Base-by-base conservation (phyloP, 768 basidiomycete genomes). In the Peribolospora baueri region DNA sequence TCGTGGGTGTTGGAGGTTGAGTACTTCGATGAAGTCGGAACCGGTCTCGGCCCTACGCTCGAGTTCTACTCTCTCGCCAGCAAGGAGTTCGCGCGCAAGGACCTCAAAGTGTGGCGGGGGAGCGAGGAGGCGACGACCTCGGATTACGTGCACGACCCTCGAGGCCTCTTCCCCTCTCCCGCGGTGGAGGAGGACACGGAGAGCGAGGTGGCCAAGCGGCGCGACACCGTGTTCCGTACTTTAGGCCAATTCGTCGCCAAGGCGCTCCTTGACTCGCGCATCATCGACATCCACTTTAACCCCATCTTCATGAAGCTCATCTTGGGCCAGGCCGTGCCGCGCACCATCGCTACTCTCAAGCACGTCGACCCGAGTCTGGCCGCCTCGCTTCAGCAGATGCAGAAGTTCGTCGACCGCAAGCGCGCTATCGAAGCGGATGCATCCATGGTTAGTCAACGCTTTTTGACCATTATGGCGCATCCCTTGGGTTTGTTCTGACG, bases 51-150 rank as follows among this genome's bases (percentile, higher is more conserved):
- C 3, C 93, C 93, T 5, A 97, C 93, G 37, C 74, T 97, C 36
- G 93, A 98, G 69, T 98, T 98, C 70, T 98, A 97, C 67, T 84
- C 90, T n/a, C 70, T 97, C 51, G 93, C 88, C 6, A 91, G 85
- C 47, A 83, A 80, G 62, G 93, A 95, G 67, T 97, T 97, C 66
- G 87, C 87, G 0, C 73, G 84, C 54, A 77, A 81, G 62, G 79
- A 84, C 57, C 70, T 95, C 61, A 82, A 83, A 68, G 74, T 95
- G 40, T 97, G 93, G 93, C 75, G 87, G 56, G 85, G 87, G 63
- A 78, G 79, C 2, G 61, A 63, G 36, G 48, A 50, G 48, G 25
- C 56, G 2, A 50, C 56, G 13, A 42, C 14, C 38, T 50, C 59
- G 4, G 58, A 61, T 1, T 84, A 86, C 66, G 93, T 97, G 0